Percentiles rank a stretch among this genome's conserved stretches.
Evolutionary conservation across 192 early-diverging fungal species (phyloP).

Genomic region (Backusella morwellensis): DNA sequence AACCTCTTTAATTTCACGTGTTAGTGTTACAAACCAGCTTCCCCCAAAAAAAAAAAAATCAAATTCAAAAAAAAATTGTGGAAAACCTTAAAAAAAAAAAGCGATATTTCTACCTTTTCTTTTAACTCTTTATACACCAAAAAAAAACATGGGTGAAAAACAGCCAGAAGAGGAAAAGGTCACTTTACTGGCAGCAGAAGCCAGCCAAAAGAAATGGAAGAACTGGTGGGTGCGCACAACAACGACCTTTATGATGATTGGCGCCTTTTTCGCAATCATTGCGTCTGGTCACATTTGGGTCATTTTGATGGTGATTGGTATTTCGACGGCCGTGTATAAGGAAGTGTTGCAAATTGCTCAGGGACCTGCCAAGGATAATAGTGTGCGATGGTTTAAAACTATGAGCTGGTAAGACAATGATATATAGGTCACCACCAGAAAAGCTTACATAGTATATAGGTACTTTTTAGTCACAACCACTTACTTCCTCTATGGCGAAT

Average conservation of each 20-base stretch:
- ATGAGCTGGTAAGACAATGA: conserved; percentile 69
- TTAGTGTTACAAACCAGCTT: not conserved
- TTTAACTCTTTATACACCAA: not conserved
- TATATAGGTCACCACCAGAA: not conserved
- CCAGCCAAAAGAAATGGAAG: conserved; percentile 62
- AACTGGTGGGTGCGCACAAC: conserved; percentile 83
- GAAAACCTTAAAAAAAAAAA: not conserved
- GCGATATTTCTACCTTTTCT: not conserved
- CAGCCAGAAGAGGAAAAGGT: conserved; percentile 4
- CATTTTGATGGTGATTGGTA: conserved; percentile 78
- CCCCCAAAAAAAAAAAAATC: no score
- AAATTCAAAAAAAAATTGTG: no score
- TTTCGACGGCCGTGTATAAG: conserved; percentile 85
- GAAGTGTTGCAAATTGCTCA: conserved; percentile 89
- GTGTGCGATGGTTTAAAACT: conserved; percentile 86
- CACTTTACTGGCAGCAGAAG: conserved; percentile 46
- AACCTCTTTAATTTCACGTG: not conserved
- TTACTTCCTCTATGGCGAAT: conserved; percentile 94
- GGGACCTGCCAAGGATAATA: conserved; percentile 81
- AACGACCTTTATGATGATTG: conserved; percentile 92
- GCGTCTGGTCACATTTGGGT: conserved; percentile 79
- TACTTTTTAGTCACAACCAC: conserved; percentile 88
- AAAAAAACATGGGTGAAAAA: conserved; percentile 8
- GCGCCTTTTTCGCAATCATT: conserved; percentile 69
- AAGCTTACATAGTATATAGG: conserved; percentile 31